A percentile compares a stretch with the other conserved stretches of the same genome.
phyloP scores from a whole-genome alignment of 495 filamentous ascomycete genomes.

The Achaetomiella virescens region DNA sequence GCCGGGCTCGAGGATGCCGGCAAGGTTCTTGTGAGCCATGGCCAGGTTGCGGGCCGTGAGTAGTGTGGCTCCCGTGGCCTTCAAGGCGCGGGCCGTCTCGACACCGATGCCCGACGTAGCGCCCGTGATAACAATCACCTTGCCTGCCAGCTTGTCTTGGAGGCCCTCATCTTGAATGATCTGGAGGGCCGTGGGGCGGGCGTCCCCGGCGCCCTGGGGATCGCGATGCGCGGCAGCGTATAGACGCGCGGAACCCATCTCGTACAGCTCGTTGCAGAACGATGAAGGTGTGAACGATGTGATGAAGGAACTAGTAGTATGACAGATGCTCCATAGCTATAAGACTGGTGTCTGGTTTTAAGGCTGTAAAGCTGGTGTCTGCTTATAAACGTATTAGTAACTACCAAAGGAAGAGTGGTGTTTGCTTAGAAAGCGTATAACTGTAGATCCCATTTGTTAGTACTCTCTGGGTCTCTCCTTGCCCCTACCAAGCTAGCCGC shows the following conservation, averaged over 20 bases:
- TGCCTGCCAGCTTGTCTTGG: conserved; percentile 35
- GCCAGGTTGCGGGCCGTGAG: conserved; percentile 33
- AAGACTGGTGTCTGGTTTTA: too few species aligned
- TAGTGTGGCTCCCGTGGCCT: conserved; percentile 43
- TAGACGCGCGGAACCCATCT: too few species aligned
- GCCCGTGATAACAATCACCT: conserved; percentile 49
- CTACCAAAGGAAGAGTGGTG: too few species aligned
- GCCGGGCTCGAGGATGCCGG: conserved; percentile 14
- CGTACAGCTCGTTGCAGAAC: too few species aligned
- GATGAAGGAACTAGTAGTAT: too few species aligned
- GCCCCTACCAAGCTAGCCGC: background rate
- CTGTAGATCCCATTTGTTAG: too few species aligned
- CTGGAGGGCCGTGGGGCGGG: conserved; percentile 49
- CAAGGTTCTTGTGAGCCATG: conserved; percentile 23
- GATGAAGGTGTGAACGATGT: too few species aligned
- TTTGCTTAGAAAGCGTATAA: too few species aligned
- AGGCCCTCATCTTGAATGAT: conserved; percentile 47
- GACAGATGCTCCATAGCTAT: too few species aligned
- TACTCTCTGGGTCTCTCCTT: too few species aligned
- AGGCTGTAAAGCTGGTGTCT: too few species aligned
- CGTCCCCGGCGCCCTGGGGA: conserved; percentile 46
- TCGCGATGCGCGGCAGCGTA: conserved; percentile 40
- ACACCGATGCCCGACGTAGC: conserved; percentile 49
- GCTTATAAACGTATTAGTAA: too few species aligned
- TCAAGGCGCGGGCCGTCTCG: conserved; percentile 44